Conservation (phyloP, 306 rosid species). For the Quercus cerris region DNA sequence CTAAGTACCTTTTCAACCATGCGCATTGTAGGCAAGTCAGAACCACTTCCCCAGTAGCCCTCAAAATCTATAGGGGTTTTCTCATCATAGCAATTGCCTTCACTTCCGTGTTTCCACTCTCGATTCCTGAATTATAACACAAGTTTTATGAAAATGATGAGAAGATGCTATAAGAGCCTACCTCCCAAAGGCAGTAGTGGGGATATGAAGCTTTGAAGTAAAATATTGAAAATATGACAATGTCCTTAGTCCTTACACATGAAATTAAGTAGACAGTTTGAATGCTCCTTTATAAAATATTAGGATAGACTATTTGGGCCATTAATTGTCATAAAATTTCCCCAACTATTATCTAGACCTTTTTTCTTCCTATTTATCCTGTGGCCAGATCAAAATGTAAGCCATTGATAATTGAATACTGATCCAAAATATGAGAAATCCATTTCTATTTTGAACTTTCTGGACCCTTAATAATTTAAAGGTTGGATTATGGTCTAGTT, state of each 20-base stretch:
- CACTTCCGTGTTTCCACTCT: conserved; percentile 70
- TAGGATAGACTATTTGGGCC: not conserved
- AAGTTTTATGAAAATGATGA: not conserved
- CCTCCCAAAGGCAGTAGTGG: no score
- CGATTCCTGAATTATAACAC: conserved; percentile 60
- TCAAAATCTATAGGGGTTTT: conserved; percentile 55
- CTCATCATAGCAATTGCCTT: conserved; percentile 84
- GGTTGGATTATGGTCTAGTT: no score
- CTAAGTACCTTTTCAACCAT: conserved; percentile 55
- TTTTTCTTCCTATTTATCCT: not conserved
- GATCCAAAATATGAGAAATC: not conserved
- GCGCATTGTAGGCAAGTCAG: conserved; percentile 80
- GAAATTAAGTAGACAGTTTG: not conserved
- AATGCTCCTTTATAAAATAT: not conserved
- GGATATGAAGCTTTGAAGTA: not conserved
- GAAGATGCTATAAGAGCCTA: not conserved
- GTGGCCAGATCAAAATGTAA: not conserved
- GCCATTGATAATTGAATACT: no score
- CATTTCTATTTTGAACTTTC: not conserved
- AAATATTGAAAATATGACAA: not conserved
- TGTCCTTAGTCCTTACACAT: not conserved
- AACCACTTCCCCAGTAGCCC: conserved; percentile 97
- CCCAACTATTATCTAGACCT: not conserved
- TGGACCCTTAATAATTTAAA: no score
- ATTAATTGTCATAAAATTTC: not conserved